These are phyloP conservation scores for Lactarius akahatsu DNA, from an alignment of 768 basidiomycete genomes.

Conservation along the genomic window DNA sequence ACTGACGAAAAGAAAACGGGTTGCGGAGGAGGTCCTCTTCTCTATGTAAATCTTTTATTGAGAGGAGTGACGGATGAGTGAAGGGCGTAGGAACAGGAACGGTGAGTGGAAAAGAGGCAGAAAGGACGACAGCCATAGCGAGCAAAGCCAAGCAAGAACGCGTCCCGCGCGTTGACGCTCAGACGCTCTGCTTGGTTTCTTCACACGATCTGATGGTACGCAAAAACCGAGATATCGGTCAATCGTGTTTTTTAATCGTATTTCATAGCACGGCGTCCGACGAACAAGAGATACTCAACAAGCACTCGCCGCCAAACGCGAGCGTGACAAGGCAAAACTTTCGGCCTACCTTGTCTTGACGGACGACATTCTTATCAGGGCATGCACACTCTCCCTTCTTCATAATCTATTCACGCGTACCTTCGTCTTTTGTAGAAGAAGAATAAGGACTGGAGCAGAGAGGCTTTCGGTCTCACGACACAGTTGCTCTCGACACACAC, in stretches of 20 bases:
- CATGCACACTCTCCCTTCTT: conserved; percentile 38
- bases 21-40: conserved; percentile 95
- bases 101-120: conserved; percentile 76
- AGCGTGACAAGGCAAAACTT: conserved; percentile 74
- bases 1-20: conserved; percentile 85
- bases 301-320: conserved; percentile 62
- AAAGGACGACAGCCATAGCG: conserved; percentile 56
- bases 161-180: not conserved
- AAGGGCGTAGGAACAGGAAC: conserved; percentile 79
- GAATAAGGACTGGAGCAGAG: conserved; percentile 60
- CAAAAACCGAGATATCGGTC: not conserved
- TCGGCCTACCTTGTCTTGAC: conserved; percentile 69
- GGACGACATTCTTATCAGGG: conserved; percentile 61
- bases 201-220: conserved; percentile 21
- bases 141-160: conserved; percentile 31
- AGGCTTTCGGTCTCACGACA: conserved; percentile 78
- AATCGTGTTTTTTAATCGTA: not conserved
- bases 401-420: conserved; percentile 14
- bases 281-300: conserved; percentile 58
- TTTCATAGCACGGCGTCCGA: conserved; percentile 64
- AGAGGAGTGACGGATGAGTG: conserved; percentile 74
- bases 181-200: not conserved
- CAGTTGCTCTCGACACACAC: conserved; percentile 58
- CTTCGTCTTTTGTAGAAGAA: conserved; percentile 56
- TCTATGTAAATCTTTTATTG: conserved; percentile 72